Evolutionary conservation across 2,329 filamentous ascomycete genomes (phyloP).

Genomic region (Bipolaris victoriae): DNA sequence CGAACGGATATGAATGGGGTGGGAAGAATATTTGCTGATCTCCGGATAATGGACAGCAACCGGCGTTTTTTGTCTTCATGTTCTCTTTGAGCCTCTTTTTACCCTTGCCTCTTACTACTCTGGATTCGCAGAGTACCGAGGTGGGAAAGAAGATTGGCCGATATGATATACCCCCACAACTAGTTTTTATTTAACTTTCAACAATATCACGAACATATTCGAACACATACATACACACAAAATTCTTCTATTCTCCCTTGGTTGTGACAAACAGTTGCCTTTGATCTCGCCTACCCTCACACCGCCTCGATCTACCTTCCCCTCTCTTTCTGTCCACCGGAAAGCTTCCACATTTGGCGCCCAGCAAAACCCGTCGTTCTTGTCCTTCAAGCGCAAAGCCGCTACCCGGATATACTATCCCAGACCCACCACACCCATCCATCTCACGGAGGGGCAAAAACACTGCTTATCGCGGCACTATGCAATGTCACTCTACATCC

Average conservation of each 20-base stretch:
- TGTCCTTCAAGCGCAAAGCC: too few species aligned
- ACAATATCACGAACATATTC: constrained; percentile 10
- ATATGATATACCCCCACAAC: constrained; percentile 30
- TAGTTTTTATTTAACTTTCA: constrained; percentile 4
- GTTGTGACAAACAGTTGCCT: too few species aligned
- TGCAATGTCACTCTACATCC: too few species aligned
- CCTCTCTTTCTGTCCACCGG: too few species aligned
- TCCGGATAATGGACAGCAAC: constrained; percentile 23
- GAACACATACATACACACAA: background rate
- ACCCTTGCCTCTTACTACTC: background rate
- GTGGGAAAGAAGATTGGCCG: constrained; percentile 6
- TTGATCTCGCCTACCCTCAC: too few species aligned
- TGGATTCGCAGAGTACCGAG: background rate
- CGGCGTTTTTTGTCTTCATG: constrained; percentile 21
- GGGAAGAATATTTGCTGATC: constrained; percentile 16
- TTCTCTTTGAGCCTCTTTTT: background rate
- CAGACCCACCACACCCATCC: too few species aligned
- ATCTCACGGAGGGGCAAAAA: too few species aligned
- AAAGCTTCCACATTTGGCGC: too few species aligned
- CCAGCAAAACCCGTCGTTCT: too few species aligned
- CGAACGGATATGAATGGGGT: constrained; percentile 6
- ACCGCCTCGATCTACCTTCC: too few species aligned
- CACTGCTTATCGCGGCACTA: too few species aligned
- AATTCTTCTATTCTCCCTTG: background rate
- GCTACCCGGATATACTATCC: too few species aligned